phyloP scores from a whole-genome alignment of 441 rosid species.

The Mallotus repandus region DNA sequence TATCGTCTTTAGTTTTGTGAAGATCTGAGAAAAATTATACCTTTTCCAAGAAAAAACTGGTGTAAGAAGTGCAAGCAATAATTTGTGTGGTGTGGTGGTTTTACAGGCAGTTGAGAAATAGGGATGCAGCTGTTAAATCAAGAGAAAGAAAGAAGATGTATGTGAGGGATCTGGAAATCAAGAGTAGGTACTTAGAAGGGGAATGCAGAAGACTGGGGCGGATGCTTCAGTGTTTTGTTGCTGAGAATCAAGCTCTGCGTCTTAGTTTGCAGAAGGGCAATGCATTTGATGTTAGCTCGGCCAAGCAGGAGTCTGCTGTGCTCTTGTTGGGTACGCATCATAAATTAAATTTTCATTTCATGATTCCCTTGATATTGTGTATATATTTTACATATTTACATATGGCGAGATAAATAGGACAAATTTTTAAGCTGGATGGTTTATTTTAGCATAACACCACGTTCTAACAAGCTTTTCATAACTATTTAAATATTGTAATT shows the following conservation, averaged over 20 bases:
- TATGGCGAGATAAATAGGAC: too few species aligned
- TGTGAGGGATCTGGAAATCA: slow-evolving; percentile 72
- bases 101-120: slow-evolving; percentile 77
- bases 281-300: slow-evolving; percentile 52
- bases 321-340: slow-evolving; percentile 81
- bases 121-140: slow-evolving; percentile 83
- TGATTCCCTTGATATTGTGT: background rate
- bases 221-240: slow-evolving; percentile 63
- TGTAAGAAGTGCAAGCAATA: background rate
- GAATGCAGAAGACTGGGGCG: slow-evolving; percentile 82
- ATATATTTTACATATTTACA: too few species aligned
- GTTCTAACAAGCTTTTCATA: background rate
- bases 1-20: too few species aligned
- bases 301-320: slow-evolving; percentile 99
- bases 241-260: slow-evolving; percentile 81
- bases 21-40: background rate
- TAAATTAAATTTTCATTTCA: slow-evolving; percentile 1
- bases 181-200: slow-evolving; percentile 75
- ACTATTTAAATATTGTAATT: background rate
- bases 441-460: background rate
- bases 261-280: slow-evolving; percentile 52
- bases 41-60: background rate
- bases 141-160: slow-evolving; percentile 87
- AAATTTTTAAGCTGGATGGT: background rate
- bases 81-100: slow-evolving; percentile 24